Evolutionary conservation across 2,329 filamentous ascomycete genomes (phyloP).

Genomic region (Colletotrichum sp.): DNA sequence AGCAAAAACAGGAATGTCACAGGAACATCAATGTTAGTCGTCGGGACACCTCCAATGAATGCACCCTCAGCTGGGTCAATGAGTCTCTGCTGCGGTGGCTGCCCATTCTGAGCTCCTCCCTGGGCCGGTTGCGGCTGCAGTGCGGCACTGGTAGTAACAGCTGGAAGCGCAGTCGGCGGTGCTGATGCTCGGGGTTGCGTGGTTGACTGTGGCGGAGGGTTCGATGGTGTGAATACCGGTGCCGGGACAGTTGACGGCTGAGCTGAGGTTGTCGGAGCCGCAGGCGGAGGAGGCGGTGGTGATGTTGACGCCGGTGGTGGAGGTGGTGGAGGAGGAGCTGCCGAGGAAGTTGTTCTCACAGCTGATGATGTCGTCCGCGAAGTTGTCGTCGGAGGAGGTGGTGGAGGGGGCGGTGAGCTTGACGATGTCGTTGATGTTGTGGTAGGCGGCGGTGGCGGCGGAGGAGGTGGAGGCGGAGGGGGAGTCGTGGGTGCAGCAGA

Average conservation of each 20-base stretch:
- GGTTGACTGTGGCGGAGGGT: neutral
- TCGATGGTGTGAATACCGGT: neutral
- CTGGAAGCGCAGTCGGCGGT: neutral
- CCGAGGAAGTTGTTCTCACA: neutral
- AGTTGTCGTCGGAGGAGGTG: neutral
- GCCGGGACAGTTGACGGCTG: neutral
- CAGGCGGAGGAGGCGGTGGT: neutral
- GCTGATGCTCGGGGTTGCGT: neutral
- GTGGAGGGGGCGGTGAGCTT: neutral
- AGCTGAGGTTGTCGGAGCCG: neutral
- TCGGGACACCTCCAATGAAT: constrained; percentile 13
- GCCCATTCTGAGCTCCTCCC: neutral
- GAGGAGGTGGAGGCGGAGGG: neutral
- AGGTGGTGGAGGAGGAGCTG: neutral
- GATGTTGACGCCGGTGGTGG: neutral
- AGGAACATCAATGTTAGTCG: constrained; percentile 25
- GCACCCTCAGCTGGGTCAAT: constrained; percentile 5
- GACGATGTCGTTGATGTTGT: neutral
- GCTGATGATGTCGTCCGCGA: neutral
- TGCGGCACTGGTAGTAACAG: neutral
- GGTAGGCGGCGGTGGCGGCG: neutral
- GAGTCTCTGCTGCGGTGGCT: neutral
- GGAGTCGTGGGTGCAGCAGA: neutral
- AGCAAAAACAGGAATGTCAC: constrained; percentile 29
- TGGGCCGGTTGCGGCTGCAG: neutral